Evolutionary conservation across 116 monocot species (phyloP).

Genomic region (Trichopus zeylanicus): DNA sequence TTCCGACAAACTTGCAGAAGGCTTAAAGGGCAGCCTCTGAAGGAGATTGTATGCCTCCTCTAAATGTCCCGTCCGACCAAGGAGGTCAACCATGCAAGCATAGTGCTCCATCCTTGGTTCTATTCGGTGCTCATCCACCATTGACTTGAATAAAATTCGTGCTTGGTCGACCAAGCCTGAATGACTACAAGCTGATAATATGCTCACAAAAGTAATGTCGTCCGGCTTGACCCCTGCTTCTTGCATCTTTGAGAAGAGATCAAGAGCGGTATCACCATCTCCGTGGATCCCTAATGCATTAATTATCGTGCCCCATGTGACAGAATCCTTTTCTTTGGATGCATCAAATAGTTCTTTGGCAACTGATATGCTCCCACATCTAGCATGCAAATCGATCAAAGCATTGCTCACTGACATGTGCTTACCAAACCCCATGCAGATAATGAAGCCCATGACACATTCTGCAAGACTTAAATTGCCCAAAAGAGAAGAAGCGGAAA

Average conservation of each 20-base stretch:
- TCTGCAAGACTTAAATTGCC: constrained; percentile 15
- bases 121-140: constrained; percentile 21
- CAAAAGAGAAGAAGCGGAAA: constrained; percentile 28
- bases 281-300: constrained; percentile 46
- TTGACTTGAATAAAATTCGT: constrained; percentile 23
- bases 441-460: constrained; percentile 15
- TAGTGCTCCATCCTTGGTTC: constrained; percentile 44
- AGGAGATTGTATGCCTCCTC: constrained; percentile 41
- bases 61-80: constrained; percentile 33
- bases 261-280: constrained; percentile 24
- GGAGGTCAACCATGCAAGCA: constrained; percentile 43
- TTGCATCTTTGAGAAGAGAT: constrained; percentile 27
- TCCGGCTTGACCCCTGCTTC: constrained; percentile 23
- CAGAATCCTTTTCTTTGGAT: constrained; percentile 25
- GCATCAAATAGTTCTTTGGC: constrained; percentile 27
- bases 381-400: constrained; percentile 27
- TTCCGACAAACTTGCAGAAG: constrained; percentile 31
- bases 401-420: constrained; percentile 25
- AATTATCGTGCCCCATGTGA: constrained; percentile 50
- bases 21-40: constrained; percentile 19
- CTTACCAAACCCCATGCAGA: constrained; percentile 23
- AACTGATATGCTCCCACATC: constrained; percentile 23
- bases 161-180: constrained; percentile 39
- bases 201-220: constrained; percentile 36
- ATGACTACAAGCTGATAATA: constrained; percentile 50